Percentiles rank a stretch among this genome's conserved stretches.
Conservation (phyloP, 805 yeast species). For the Nakazawaea ishiwadae region DNA sequence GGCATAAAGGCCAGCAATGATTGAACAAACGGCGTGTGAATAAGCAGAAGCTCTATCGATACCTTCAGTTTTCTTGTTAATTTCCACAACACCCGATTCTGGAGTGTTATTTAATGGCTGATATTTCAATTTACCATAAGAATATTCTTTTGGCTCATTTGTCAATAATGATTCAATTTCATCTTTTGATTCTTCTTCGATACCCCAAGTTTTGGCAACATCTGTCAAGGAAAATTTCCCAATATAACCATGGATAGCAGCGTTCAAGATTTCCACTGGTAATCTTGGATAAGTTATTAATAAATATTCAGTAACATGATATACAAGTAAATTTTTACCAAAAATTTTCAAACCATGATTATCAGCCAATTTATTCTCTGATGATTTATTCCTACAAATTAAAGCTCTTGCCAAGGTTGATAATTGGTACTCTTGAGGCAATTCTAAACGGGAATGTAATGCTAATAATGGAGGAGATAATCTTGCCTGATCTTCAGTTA, state of each 20-base stretch:
- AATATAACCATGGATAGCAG: slow-evolving; percentile 72
- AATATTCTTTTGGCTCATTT: slow-evolving; percentile 61
- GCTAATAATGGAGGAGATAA: slow-evolving; percentile 72
- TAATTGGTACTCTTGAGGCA: slow-evolving; percentile 52
- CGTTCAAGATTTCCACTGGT: slow-evolving; percentile 72
- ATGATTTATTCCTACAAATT: slow-evolving; percentile 34
- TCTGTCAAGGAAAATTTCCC: slow-evolving; percentile 61
- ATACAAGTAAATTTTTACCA: slow-evolving; percentile 74
- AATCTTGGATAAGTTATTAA: slow-evolving; percentile 81
- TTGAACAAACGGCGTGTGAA: slow-evolving; percentile 74
- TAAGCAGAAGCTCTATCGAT: slow-evolving; percentile 32
- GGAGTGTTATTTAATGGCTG: slow-evolving; percentile 23
- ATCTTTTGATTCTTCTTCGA: slow-evolving; percentile 66
- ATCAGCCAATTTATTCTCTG: slow-evolving; percentile 47
- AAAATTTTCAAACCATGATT: slow-evolving; percentile 78
- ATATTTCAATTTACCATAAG: slow-evolving; percentile 66
- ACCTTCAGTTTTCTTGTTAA: slow-evolving; percentile 35
- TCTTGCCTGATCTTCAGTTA: slow-evolving; percentile 47
- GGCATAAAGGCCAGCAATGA: slow-evolving; percentile 78
- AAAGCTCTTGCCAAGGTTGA: slow-evolving; percentile 78
- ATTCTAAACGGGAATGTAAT: slow-evolving; percentile 68
- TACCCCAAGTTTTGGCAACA: slow-evolving; percentile 83
- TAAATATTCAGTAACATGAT: slow-evolving; percentile 70
- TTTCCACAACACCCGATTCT: slow-evolving; percentile 48
- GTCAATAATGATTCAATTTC: slow-evolving; percentile 62